Percentiles rank a stretch among this genome's conserved stretches.
phyloP scores from a whole-genome alignment of 441 rosid species.

The Flueggea neowawraea region DNA sequence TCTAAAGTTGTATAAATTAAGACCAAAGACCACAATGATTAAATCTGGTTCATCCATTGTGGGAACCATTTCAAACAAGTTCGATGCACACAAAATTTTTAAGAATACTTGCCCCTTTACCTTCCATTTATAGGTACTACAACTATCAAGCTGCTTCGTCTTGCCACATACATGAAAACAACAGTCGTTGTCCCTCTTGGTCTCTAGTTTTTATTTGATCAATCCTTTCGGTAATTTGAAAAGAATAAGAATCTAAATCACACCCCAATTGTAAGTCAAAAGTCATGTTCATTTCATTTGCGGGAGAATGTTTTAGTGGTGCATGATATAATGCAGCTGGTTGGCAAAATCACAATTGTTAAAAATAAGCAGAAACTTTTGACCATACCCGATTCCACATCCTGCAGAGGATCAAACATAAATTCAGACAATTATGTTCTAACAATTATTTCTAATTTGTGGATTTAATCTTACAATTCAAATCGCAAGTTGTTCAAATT shows the following conservation, averaged over 20 bases:
- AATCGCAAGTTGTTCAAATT: too few species aligned
- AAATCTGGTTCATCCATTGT: constrained; percentile 29
- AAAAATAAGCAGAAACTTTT: constrained; percentile 15
- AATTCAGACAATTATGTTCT: too few species aligned
- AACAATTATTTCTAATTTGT: too few species aligned
- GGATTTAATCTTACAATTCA: too few species aligned
- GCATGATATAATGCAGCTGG: background rate
- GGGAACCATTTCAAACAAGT: constrained; percentile 9
- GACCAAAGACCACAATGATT: constrained; percentile 1
- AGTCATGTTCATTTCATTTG: too few species aligned
- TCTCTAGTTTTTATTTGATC: too few species aligned
- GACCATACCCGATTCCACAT: background rate
- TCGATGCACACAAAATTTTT: too few species aligned
- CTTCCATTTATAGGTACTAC: background rate
- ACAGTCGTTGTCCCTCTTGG: too few species aligned
- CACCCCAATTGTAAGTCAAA: too few species aligned
- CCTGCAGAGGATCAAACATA: too few species aligned
- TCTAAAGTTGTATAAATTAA: background rate
- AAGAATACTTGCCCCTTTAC: background rate
- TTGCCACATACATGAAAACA: constrained; percentile 24
- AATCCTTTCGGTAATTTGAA: too few species aligned
- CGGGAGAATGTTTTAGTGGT: constrained; percentile 1
- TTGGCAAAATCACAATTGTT: constrained; percentile 8
- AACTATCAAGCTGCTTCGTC: constrained; percentile 9
- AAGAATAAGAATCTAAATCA: background rate